These are phyloP conservation scores for Magnolia kwangsiensis DNA, from an alignment of 164 flowering plant species.

Conservation along the genomic window DNA sequence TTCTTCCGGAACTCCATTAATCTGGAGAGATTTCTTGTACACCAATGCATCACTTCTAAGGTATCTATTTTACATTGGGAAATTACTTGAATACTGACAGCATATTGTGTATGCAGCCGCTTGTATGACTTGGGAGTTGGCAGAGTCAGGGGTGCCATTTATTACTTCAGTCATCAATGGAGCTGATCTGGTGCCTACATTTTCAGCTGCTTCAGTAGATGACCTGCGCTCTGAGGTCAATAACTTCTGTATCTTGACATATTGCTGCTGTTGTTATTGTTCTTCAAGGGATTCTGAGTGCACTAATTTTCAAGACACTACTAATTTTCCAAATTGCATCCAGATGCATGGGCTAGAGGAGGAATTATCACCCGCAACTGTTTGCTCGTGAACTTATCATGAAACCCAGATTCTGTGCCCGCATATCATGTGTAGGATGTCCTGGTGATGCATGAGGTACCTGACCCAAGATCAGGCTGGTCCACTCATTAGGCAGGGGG, in stretches of 20 bases:
- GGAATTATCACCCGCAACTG: no score
- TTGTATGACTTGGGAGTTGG: conserved; percentile 98
- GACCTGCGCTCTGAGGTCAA: conserved; percentile 91
- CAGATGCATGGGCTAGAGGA: no score
- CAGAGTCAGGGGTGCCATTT: conserved; percentile 78
- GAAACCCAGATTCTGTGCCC: no score
- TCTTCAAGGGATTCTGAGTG: not conserved
- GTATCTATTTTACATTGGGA: not conserved
- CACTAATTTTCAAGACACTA: no score
- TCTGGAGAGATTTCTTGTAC: not conserved
- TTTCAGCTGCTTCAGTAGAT: conserved; percentile 95
- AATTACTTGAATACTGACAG: conserved; percentile 12
- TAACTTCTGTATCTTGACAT: not conserved
- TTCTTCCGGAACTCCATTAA: not conserved
- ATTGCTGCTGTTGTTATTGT: not conserved
- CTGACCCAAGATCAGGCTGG: no score
- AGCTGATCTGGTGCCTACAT: conserved; percentile 95
- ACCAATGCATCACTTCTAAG: not conserved
- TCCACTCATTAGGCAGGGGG: no score
- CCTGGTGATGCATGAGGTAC: no score
- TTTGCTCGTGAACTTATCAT: no score
- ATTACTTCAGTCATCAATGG: conserved; percentile 87
- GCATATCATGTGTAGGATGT: no score
- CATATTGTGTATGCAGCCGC: conserved; percentile 58
- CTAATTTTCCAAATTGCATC: no score